Conservation (phyloP, 2,329 filamentous ascomycete species). For the Fusarium udum region DNA sequence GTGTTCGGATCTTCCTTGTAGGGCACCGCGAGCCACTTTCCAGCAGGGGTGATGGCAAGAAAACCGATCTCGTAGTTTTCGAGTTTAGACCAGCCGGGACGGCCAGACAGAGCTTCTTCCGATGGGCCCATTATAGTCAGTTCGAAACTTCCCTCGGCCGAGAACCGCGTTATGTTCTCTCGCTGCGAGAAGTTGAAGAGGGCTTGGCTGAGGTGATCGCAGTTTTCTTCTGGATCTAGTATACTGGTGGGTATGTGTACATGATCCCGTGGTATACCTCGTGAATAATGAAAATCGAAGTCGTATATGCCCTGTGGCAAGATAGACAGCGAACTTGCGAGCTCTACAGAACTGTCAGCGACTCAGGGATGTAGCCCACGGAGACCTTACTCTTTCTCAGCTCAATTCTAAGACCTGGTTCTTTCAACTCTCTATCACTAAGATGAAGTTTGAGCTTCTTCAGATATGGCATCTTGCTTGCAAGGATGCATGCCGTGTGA, state of each 20-base stretch:
- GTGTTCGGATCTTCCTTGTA: not conserved
- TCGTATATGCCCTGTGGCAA: not conserved
- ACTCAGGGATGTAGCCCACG: accelerated
- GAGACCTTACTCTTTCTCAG: not conserved
- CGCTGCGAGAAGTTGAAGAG: slow-evolving; percentile 11
- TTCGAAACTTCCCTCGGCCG: slow-evolving; percentile 2
- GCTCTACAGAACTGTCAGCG: not conserved
- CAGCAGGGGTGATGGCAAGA: not conserved
- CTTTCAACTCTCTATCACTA: slow-evolving; percentile 1
- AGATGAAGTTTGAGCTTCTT: slow-evolving; percentile 5
- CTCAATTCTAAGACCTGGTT: not conserved
- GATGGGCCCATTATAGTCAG: not conserved
- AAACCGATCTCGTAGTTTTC: slow-evolving; percentile 4
- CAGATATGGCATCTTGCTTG: slow-evolving; percentile 5
- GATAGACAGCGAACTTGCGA: not conserved
- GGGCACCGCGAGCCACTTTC: slow-evolving; percentile 1
- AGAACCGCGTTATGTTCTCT: not conserved
- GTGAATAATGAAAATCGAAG: slow-evolving; percentile 9
- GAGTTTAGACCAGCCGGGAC: not conserved
- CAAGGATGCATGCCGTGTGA: not conserved
- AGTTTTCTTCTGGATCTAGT: not conserved
- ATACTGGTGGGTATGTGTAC: not conserved
- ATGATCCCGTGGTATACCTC: slow-evolving; percentile 2
- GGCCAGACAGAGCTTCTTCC: not conserved
- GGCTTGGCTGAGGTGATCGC: not conserved